Evolutionary conservation across 768 basidiomycete species (phyloP).

Genomic region (Suillus cothurnatus): DNA sequence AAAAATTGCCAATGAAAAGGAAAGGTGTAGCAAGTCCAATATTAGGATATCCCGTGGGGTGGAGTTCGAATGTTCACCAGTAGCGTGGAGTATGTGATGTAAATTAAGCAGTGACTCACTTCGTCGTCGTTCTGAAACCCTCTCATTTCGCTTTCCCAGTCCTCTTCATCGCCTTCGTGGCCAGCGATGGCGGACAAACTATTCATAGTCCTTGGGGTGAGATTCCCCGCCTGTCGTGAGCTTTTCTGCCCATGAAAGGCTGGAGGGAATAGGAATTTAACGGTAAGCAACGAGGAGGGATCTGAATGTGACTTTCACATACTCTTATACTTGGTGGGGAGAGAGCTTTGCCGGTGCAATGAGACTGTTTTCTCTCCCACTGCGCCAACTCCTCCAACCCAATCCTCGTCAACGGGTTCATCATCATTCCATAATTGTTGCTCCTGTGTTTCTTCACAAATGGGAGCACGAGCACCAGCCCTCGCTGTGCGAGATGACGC

Average conservation of each 20-base stretch:
- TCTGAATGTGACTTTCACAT: slow-evolving; percentile 25
- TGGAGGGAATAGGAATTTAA: slow-evolving; percentile 28
- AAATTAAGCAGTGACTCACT: slow-evolving; percentile 40
- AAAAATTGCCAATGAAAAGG: slow-evolving; percentile 18
- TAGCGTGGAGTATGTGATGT: slow-evolving; percentile 8
- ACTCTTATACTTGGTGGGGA: slow-evolving; percentile 83
- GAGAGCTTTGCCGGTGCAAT: slow-evolving; percentile 78
- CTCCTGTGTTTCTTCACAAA: slow-evolving; percentile 67
- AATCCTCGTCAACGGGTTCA: slow-evolving; percentile 76
- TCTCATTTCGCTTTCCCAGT: slow-evolving; percentile 74
- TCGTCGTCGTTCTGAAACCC: slow-evolving; percentile 67
- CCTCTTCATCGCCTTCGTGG: slow-evolving; percentile 86
- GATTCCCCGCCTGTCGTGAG: slow-evolving; percentile 56
- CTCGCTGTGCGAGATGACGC: slow-evolving; percentile 69
- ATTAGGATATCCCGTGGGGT: slow-evolving; percentile 8
- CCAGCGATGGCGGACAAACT: slow-evolving; percentile 85
- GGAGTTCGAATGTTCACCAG: neutral
- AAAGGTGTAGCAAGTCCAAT: slow-evolving; percentile 14
- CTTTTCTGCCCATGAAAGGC: slow-evolving; percentile 51
- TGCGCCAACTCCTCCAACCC: slow-evolving; percentile 80
- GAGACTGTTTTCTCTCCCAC: slow-evolving; percentile 76
- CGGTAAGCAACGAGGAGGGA: slow-evolving; percentile 5
- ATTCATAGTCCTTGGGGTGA: slow-evolving; percentile 75
- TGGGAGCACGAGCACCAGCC: slow-evolving; percentile 58
- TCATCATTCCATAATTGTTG: slow-evolving; percentile 70